Percentiles rank a stretch among this genome's conserved stretches.
Evolutionary conservation across 306 rosid species (phyloP).

Genomic region (Quercus ilex): DNA sequence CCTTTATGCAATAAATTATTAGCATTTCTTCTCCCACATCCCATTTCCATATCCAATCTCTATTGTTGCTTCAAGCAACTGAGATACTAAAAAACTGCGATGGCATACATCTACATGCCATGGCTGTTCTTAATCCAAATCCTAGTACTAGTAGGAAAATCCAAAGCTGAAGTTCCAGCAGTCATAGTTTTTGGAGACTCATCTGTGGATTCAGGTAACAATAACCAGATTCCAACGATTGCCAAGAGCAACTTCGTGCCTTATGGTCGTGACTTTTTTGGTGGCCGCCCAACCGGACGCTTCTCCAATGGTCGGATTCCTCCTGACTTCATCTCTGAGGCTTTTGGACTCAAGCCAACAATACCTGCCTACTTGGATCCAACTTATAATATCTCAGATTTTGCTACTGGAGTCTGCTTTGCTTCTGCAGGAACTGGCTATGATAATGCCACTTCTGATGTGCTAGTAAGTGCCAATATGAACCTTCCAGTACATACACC

Average conservation of each 20-base stretch:
- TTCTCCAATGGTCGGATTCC: slow-evolving; percentile 62
- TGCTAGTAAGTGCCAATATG: slow-evolving; percentile 36
- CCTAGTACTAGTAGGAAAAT: slow-evolving; percentile 5
- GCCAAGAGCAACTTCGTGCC: slow-evolving; percentile 58
- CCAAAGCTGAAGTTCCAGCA: slow-evolving; percentile 41
- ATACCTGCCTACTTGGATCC: slow-evolving; percentile 68
- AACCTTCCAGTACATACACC: not conserved
- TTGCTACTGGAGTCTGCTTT: slow-evolving; percentile 65
- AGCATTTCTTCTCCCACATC: too few relatives aligned
- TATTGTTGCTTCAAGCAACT: too few relatives aligned
- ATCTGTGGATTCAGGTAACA: slow-evolving; percentile 69
- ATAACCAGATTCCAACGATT: slow-evolving; percentile 65
- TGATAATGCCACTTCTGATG: slow-evolving; percentile 55
- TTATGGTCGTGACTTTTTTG: slow-evolving; percentile 53
- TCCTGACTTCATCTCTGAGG: slow-evolving; percentile 55
- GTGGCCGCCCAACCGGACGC: slow-evolving; percentile 46
- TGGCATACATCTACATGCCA: slow-evolving; percentile 20
- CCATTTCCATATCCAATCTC: too few relatives aligned
- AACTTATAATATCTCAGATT: slow-evolving; percentile 38
- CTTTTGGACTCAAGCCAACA: slow-evolving; percentile 41
- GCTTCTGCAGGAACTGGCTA: slow-evolving; percentile 71
- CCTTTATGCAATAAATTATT: too few relatives aligned
- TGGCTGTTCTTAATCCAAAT: slow-evolving; percentile 19
- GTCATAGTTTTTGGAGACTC: slow-evolving; percentile 67
- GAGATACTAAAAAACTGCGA: not conserved